Conservation (phyloP, 2,329 filamentous ascomycete species). For the Diaporthe helianthi region DNA sequence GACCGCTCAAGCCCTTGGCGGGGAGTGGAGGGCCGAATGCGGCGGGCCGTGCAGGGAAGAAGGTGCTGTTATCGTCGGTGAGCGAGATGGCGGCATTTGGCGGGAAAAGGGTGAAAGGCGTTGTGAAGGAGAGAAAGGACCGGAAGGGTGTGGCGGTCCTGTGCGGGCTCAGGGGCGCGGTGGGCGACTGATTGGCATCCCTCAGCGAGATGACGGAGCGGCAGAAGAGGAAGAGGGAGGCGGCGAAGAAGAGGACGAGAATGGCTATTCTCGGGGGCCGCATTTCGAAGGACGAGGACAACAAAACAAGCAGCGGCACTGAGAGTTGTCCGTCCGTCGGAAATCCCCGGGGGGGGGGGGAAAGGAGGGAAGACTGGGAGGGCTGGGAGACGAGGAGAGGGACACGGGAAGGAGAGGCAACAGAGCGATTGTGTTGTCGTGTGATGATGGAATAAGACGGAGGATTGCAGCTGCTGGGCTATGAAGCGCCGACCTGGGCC, state of each 20-base stretch:
- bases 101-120: conserved; percentile 87
- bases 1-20: conserved; percentile 78
- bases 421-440: conserved; percentile 18
- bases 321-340: background rate
- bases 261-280: conserved; percentile 62
- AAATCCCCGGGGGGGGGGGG: too few species aligned
- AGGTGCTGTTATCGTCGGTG: conserved; percentile 97
- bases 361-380: background rate
- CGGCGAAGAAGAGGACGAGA: conserved; percentile 60
- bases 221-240: conserved; percentile 62
- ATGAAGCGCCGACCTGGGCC: conserved; percentile 29
- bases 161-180: conserved; percentile 38
- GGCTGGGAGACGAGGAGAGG: background rate
- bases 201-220: conserved; percentile 56
- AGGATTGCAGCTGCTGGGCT: conserved; percentile 26
- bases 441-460: conserved; percentile 6
- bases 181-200: conserved; percentile 34
- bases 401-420: background rate
- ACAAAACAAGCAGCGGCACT: conserved; percentile 3
- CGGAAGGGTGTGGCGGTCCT: conserved; percentile 50
- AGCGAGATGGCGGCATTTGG: conserved; percentile 95
- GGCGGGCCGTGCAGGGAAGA: conserved; percentile 91
- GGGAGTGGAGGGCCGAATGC: conserved; percentile 88
- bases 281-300: conserved; percentile 47
- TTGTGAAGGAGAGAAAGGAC: conserved; percentile 73